phyloP scores from a whole-genome alignment of 208 protist genomes.

The Crithidia expoeki region DNA sequence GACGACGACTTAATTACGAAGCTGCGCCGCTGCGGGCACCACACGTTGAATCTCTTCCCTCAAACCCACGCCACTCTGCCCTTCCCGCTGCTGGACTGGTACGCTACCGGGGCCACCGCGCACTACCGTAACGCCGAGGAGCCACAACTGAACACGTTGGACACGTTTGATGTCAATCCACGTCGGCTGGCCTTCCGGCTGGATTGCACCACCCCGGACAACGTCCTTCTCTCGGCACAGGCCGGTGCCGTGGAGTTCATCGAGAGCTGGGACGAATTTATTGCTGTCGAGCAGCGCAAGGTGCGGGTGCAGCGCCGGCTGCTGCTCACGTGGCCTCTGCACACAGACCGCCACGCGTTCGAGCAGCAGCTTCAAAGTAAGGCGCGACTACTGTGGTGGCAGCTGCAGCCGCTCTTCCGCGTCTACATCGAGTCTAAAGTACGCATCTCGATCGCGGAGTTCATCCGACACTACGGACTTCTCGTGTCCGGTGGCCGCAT shows the following conservation, averaged over 20 bases:
- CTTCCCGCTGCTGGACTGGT: conserved; percentile 44
- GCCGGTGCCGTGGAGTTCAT: conserved; percentile 37
- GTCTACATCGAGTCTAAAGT: conserved; percentile 57
- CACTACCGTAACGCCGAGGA: conserved; percentile 3
- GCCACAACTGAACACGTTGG: neutral
- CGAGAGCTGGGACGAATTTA: conserved; percentile 41
- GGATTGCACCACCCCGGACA: conserved; percentile 55
- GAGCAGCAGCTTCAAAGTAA: conserved; percentile 18
- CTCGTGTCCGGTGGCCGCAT: conserved; percentile 42
- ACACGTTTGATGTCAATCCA: conserved; percentile 11
- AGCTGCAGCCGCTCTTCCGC: conserved; percentile 41
- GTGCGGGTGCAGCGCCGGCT: conserved; percentile 38
- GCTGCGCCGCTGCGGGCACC: conserved; percentile 29
- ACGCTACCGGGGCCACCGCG: conserved; percentile 22
- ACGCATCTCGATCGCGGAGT: conserved; percentile 48
- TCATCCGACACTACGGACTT: conserved; percentile 46
- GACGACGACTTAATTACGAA: conserved; percentile 21
- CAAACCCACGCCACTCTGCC: conserved; percentile 26
- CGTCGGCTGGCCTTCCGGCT: conserved; percentile 27
- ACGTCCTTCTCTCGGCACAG: conserved; percentile 50
- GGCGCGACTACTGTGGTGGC: conserved; percentile 25
- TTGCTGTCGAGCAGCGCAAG: conserved; percentile 35
- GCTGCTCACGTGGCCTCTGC: conserved; percentile 30
- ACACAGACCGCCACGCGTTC: conserved; percentile 11
- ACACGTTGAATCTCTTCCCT: conserved; percentile 44